Percentiles rank a stretch among this genome's conserved stretches.
phyloP scores from a whole-genome alignment of 2,329 filamentous ascomycete genomes.

The Leptographium wingfieldii region DNA sequence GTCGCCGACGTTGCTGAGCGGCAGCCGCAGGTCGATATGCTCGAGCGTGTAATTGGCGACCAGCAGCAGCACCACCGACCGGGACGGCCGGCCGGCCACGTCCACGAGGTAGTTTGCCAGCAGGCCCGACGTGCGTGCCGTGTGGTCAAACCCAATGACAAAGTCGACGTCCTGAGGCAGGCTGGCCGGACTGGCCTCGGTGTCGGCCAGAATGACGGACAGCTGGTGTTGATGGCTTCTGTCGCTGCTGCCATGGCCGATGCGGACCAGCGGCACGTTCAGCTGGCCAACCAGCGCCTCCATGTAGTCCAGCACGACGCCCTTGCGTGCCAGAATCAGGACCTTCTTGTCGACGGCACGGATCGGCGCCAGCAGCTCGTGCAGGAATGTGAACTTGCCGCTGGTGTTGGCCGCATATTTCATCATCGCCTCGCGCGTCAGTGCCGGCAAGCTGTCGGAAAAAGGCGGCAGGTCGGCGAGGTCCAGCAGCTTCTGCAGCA shows the following conservation, averaged over 20 bases:
- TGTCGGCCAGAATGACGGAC: constrained; percentile 29
- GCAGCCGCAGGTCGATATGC: constrained; percentile 37
- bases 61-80: constrained; percentile 35
- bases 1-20: constrained; percentile 21
- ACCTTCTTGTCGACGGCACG: constrained; percentile 31
- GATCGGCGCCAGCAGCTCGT: constrained; percentile 37
- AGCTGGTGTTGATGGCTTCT: constrained; percentile 11
- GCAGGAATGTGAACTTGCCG: constrained; percentile 47
- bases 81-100: constrained; percentile 1
- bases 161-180: constrained; percentile 32
- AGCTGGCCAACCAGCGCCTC: constrained; percentile 32
- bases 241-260: constrained; percentile 13
- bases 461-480: constrained; percentile 46
- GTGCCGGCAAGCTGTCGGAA: constrained; percentile 29
- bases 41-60: constrained; percentile 41
- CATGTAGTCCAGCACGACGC: constrained; percentile 37
- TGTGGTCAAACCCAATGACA: constrained; percentile 42
- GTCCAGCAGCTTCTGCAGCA: constrained; percentile 38
- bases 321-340: constrained; percentile 39
- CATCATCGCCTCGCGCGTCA: constrained; percentile 29
- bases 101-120: constrained; percentile 13
- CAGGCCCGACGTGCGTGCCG: constrained; percentile 27
- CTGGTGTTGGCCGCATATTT: constrained; percentile 45
- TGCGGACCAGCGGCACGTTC: constrained; percentile 19
- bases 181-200: constrained; percentile 23